Conservation (phyloP, 75 land plant species). For the Cupressus sempervirens region DNA sequence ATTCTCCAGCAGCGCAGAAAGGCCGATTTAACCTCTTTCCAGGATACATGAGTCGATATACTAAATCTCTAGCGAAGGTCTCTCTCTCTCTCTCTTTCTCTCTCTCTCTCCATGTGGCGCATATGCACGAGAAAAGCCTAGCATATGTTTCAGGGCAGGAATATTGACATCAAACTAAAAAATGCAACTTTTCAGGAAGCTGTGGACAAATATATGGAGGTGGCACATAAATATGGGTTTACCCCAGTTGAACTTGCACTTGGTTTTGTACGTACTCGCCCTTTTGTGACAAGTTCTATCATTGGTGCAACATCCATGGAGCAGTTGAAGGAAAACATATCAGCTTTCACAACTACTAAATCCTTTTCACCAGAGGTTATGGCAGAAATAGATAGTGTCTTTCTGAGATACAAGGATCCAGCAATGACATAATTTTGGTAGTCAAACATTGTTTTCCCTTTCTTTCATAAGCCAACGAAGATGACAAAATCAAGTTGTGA, state of each 20-base stretch:
- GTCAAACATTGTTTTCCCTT: background rate
- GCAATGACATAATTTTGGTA: conserved; percentile 25
- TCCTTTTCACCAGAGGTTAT: conserved; percentile 61
- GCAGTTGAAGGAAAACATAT: conserved; percentile 85
- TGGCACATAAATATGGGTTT: conserved; percentile 70
- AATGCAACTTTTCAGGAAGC: conserved; percentile 69
- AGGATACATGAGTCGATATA: conserved; percentile 94
- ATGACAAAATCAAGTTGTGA: background rate
- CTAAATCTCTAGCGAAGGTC: conserved; percentile 74
- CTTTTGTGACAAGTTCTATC: conserved; percentile 79
- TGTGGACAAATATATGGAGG: conserved; percentile 46
- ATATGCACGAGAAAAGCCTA: background rate
- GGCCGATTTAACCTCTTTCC: conserved; percentile 84
- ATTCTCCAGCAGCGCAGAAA: conserved; percentile 51
- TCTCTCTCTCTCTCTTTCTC: background rate
- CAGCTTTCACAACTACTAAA: conserved; percentile 52
- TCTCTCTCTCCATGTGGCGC: no score
- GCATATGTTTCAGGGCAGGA: background rate
- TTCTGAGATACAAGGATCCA: conserved; percentile 79
- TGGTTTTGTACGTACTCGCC: conserved; percentile 72
- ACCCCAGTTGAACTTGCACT: conserved; percentile 81
- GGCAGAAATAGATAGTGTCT: conserved; percentile 59
- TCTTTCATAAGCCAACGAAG: background rate
- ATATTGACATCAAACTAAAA: background rate
- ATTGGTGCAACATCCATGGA: conserved; percentile 91